Evolutionary conservation across 139 green algal species (phyloP), one percentile per base, ranked within the genome.

Genomic region (Chlorella sp.): DNA sequence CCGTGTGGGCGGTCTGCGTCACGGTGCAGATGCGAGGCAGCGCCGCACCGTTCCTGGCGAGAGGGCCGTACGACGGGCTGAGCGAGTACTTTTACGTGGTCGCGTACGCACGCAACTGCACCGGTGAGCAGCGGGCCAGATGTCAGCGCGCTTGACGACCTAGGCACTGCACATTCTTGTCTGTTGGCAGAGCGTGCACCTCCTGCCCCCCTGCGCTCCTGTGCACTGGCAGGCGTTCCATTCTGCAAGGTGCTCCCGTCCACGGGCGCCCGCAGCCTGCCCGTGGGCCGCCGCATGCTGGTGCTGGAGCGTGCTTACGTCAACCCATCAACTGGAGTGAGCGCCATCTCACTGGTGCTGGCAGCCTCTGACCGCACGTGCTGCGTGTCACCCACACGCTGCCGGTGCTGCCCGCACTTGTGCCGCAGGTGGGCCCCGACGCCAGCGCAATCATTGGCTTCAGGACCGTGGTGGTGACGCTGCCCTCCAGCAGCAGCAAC

Each of bases 191-290:
- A 64, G 24, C 59, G 2, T 50, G 63, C 33, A 49, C 5, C 63
- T 51, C 5, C 20, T 55, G 22, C 31, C 10, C 63, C 6, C 5
- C 20, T 27, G 5, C 32, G 32, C 2, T 51, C 20, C 32, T 55
- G 32, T 69, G 33, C 33, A 6, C 10, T 55, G n/a, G n/a, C 59
- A 71, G 72, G 62, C 23, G 10, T 71, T 1, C 14, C 35, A 5
- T 67, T 55, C 72, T 79, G 77, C 73, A 79, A 79, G 67, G 49
- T 65, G 31, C 66, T 83, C n/a, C 77, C 77, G 6, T 49, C 42
- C 17, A 27, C 64, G 14, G 77, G 77, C 5, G 42, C 77, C 29
- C 72, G 73, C 60, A 77, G 68, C 34, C 49, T 76, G 1, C 73
- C 77, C 1, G 31, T 75, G n/a, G 26, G 5, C 1, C 62, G 77